Conservation (phyloP, 345 rosid species). For the Orychophragmus violaceus region DNA sequence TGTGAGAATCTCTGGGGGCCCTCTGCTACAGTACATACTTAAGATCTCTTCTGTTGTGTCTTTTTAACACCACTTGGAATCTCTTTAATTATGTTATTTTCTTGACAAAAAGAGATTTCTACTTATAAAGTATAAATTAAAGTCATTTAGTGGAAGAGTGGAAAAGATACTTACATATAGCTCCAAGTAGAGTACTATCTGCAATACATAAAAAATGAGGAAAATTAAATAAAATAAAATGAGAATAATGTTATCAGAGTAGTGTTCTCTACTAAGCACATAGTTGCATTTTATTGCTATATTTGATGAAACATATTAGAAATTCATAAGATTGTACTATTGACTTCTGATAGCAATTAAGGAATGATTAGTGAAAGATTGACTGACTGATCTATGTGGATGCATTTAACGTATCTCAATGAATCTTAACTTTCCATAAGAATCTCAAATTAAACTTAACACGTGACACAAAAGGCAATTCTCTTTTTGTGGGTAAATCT, state of each 20-base stretch:
- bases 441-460: not conserved
- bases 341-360: not conserved
- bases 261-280: not conserved
- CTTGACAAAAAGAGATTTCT: not conserved
- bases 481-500: not conserved
- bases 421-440: not conserved
- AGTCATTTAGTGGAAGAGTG: not conserved
- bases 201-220: conserved; percentile 32
- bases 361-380: not conserved
- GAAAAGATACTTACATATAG: conserved; percentile 72
- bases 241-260: not conserved
- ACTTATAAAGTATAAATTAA: not conserved
- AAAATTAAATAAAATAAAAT: not conserved
- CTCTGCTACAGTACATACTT: not conserved
- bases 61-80: conserved; percentile 19
- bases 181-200: conserved; percentile 80
- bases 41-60: conserved; percentile 2
- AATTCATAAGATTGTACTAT: not conserved
- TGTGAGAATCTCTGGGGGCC: conserved; percentile 17
- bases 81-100: conserved; percentile 4
- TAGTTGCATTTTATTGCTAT: not conserved
- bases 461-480: conserved; percentile 9
- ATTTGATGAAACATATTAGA: not conserved
- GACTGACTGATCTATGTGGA: not conserved
- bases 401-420: not conserved